These are phyloP conservation scores for Usnea hakonensis DNA, from an alignment of 495 filamentous ascomycete genomes.

Conservation along the genomic window DNA sequence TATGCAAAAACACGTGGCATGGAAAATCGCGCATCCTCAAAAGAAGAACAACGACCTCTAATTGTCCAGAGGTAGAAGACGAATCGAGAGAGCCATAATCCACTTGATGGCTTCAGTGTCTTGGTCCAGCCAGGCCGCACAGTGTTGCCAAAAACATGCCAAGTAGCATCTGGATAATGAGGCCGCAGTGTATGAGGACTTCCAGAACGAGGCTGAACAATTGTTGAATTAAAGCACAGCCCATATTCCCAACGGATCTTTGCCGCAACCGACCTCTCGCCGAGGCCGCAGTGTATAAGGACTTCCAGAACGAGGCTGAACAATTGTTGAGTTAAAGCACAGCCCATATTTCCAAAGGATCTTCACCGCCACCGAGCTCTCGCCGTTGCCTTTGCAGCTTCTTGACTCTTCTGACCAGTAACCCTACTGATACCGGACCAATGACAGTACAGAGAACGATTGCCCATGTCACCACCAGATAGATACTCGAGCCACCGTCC, in stretches of 20 bases:
- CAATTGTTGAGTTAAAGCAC: background rate
- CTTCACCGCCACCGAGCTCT: background rate
- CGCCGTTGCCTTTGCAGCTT: conserved; percentile 25
- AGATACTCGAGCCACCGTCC: conserved; percentile 35
- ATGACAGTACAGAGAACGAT: conserved; percentile 66
- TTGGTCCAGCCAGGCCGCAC: conserved; percentile 43
- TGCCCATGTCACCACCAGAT: conserved; percentile 66
- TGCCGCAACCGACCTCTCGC: background rate
- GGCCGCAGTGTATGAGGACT: conserved; percentile 57
- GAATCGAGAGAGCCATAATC: too few relatives aligned
- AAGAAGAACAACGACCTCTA: too few relatives aligned
- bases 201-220: conserved; percentile 53
- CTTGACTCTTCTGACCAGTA: conserved; percentile 46
- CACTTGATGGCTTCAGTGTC: conserved; percentile 43
- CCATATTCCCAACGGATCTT: conserved; percentile 3
- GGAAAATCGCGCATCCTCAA: too few relatives aligned
- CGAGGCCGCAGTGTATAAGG: conserved; percentile 58
- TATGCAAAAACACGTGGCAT: too few relatives aligned
- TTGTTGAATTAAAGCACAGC: background rate
- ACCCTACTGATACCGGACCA: conserved; percentile 62
- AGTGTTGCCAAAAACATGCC: conserved; percentile 64
- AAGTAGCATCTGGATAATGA: conserved; percentile 66
- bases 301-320: conserved; percentile 52
- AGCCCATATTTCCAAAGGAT: conserved; percentile 3
- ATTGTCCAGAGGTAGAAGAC: too few relatives aligned